Evolutionary conservation across 768 basidiomycete species (phyloP).

Genomic region (Dentipellis sp.): DNA sequence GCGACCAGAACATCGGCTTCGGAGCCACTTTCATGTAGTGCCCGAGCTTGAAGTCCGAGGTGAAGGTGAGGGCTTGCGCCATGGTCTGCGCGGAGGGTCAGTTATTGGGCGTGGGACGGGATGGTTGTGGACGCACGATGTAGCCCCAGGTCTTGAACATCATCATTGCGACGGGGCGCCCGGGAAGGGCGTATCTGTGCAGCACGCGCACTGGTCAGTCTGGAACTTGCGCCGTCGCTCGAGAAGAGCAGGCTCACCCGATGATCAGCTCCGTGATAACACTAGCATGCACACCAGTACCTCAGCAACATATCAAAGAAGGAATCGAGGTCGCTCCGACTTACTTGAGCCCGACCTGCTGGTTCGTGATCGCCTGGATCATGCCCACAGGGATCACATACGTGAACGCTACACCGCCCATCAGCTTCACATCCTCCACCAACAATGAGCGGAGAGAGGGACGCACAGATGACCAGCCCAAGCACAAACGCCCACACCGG

Average conservation of each 20-base stretch:
- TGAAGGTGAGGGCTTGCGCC: conserved; percentile 59
- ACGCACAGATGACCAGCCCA: conserved; percentile 48
- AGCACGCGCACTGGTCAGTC: conserved; percentile 72
- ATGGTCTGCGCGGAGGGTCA: conserved; percentile 47
- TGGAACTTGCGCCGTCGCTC: conserved; percentile 24
- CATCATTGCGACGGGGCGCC: conserved; percentile 74
- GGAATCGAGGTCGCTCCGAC: conserved; percentile 7
- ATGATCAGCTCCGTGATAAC: conserved; percentile 77
- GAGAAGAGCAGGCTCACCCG: conserved; percentile 51
- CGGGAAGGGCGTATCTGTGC: conserved; percentile 80
- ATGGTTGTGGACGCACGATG: conserved; percentile 60
- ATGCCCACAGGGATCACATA: conserved; percentile 75
- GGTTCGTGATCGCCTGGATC: conserved; percentile 74
- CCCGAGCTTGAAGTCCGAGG: conserved; percentile 70
- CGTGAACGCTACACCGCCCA: conserved; percentile 26
- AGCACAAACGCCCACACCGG: conserved; percentile 69
- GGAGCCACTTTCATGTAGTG: conserved; percentile 69
- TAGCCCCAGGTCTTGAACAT: conserved; percentile 82
- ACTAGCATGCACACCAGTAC: conserved; percentile 34
- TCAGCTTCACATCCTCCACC: conserved; percentile 16
- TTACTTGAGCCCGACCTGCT: conserved; percentile 62
- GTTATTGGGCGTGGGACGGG: conserved; percentile 51
- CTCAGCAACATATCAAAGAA: too few relatives aligned
- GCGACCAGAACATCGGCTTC: conserved; percentile 61
- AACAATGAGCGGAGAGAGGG: not conserved